Conservation (phyloP, 495 filamentous ascomycete genomes). For the Peziza echinospora region DNA sequence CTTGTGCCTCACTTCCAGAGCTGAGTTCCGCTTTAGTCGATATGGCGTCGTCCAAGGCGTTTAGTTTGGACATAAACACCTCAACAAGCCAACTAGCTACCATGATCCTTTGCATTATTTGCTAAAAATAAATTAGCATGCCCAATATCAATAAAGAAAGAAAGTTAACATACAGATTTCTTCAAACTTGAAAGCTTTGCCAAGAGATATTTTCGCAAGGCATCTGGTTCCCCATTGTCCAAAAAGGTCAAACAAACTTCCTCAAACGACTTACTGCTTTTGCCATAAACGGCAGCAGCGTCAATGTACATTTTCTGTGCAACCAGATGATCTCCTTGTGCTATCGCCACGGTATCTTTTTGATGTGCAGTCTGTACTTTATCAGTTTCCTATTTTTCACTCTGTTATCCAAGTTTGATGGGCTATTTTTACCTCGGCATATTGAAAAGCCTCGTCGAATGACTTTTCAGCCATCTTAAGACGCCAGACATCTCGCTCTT, state of each 20-base stretch:
- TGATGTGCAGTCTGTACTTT: slow-evolving; percentile 39
- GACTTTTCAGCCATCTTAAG: slow-evolving; percentile 66
- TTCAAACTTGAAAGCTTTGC: slow-evolving; percentile 66
- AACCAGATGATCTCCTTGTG: slow-evolving; percentile 70
- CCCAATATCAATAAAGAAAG: too few relatives aligned
- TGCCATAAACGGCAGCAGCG: slow-evolving; percentile 75
- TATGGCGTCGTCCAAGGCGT: slow-evolving; percentile 82
- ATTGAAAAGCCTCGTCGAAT: slow-evolving; percentile 68
- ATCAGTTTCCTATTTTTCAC: too few relatives aligned
- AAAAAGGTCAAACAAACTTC: slow-evolving; percentile 83
- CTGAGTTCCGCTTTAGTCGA: slow-evolving; percentile 30
- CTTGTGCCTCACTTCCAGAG: slow-evolving; percentile 38
- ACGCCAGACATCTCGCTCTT: slow-evolving; percentile 85
- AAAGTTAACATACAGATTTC: slow-evolving; percentile 36
- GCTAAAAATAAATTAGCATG: slow-evolving; percentile 15
- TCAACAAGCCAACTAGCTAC: slow-evolving; percentile 89
- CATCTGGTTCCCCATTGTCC: slow-evolving; percentile 74
- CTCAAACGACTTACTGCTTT: slow-evolving; percentile 89
- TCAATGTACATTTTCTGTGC: slow-evolving; percentile 59
- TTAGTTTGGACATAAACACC: slow-evolving; percentile 91
- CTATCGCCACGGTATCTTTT: slow-evolving; percentile 71
- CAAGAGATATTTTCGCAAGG: slow-evolving; percentile 69
- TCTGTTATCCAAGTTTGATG: too few relatives aligned
- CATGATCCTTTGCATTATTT: slow-evolving; percentile 83
- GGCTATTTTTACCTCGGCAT: slow-evolving; percentile 33